Evolutionary conservation across 2,329 filamentous ascomycete genomes (phyloP), one percentile per base, ranked within the genome.

Genomic region (Cyphellophora attinorum): DNA sequence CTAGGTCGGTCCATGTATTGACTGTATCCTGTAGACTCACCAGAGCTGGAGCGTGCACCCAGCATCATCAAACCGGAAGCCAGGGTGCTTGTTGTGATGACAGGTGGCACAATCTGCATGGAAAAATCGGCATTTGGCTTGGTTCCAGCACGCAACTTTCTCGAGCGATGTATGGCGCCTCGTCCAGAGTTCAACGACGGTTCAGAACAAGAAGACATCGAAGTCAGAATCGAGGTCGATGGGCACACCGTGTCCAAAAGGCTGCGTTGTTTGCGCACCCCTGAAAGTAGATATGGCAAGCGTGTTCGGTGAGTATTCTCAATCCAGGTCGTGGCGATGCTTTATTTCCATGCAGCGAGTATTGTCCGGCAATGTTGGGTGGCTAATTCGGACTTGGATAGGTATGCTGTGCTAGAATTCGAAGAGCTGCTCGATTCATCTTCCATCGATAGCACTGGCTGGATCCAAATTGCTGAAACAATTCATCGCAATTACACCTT

Each of bases 31-130:
- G n/a, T n/a, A 31, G 29, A 31, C n/a, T 31, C 29, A 6, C 29
- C 29, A 12, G 29, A 31, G 29, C 11, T 19, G 18, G 29, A 31
- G 21, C 21, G 21, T 8, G 21, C n/a, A n/a, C 21, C 21, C n/a
- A n/a, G 8, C n/a, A n/a, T 8, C 21, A 25, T 25, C n/a, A 25
- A 8, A 21, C 81, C 80, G 8, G 85, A 93, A 57, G 85, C 84
- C 15, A 72, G 83, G 39, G 82, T 95, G 10, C 68, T 95, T 45
- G 81, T 94, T 51, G 84, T 94, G 58, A 89, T 93, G 65, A 94
- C 88, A 10, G 86, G 84, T 54, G 62, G 56, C 35, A 62, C 60
- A n/a, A 94, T 94, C 51, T 94, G 85, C 62, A 94, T 95, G 88
- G 77, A 81, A 53, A 79, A 78, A 35, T 85, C 85, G 6, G 71